A percentile compares a stretch with the other conserved stretches of the same genome.
Conservation (phyloP, 805 yeast genomes). For the Kodamaea laetipori region DNA sequence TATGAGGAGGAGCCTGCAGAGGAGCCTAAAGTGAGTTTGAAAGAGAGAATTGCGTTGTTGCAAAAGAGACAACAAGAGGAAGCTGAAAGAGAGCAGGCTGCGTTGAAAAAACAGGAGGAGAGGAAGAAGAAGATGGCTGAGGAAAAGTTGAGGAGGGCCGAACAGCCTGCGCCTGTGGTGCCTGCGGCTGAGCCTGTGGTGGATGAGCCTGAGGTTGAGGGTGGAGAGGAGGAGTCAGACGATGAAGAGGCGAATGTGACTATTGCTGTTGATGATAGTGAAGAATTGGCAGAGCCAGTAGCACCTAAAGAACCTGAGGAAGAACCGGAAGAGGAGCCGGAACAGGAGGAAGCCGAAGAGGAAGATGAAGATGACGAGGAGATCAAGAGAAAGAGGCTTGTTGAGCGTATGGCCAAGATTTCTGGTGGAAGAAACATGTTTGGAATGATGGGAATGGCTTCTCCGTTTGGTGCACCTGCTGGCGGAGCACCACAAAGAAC, state of each 20-base stretch:
- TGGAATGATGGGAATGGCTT: constrained; percentile 65
- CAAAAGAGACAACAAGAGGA: constrained; percentile 83
- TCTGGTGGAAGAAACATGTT: constrained; percentile 84
- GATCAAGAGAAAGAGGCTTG: constrained; percentile 68
- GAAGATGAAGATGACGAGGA: constrained; percentile 77
- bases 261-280: neutral
- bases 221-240: constrained; percentile 11
- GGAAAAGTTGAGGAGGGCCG: constrained; percentile 34
- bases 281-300: constrained; percentile 6
- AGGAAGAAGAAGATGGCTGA: constrained; percentile 47
- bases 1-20: constrained; percentile 29
- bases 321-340: constrained; percentile 43
- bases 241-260: constrained; percentile 9
- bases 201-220: constrained; percentile 19
- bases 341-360: constrained; percentile 51
- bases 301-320: constrained; percentile 22
- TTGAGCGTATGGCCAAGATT: constrained; percentile 94
- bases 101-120: constrained; percentile 52
- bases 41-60: constrained; percentile 81
- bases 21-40: constrained; percentile 77
- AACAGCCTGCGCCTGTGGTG: constrained; percentile 18
- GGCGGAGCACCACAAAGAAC: constrained; percentile 8
- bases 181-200: constrained; percentile 14
- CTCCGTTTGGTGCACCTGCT: constrained; percentile 36
- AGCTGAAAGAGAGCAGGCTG: constrained; percentile 68